Base-by-base conservation (phyloP, 768 basidiomycete species). In the Lanmaoa pseudosensibilis region DNA sequence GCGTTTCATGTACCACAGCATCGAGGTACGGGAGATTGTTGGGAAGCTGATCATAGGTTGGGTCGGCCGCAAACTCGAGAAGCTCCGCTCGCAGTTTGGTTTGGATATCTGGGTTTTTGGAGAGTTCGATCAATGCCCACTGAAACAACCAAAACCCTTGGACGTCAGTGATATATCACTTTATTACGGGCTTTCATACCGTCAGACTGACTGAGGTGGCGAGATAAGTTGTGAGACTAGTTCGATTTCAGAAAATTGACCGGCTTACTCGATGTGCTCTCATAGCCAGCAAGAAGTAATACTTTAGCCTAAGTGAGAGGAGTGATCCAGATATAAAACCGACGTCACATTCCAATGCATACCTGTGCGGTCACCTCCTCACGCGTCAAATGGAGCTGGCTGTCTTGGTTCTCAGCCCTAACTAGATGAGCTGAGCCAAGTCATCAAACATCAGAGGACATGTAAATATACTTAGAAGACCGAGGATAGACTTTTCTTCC, bases 41-140 rank as follows among this genome's bases (percentile, higher is more conserved):
- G 3, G 70, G 74, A 6, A 86, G 74, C 54, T 83, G 79, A 38
- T 84, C 83, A 67, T 78, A 84, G 0, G 76, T 79, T 18, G 83
- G 83, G 62, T 86, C 83, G 7, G 52, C 52, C 18, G 62, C 69
- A 1, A 75, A 67, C 5, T 70, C 59, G 11, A 87, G 71, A 3
- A 87, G 70, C 52, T 87, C 84, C 10, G 77, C 68, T 41, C 83
- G 78, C 12, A 86, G 68, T 45, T 74, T 78, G 10, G 67, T 59
- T 64, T 86, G 85, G 15, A 75, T 71, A 27, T 78, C 74, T 0
- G 69, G 75, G 44, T 80, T 67, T 36, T 69, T 73, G 9, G 74
- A 73, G 1, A 86, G 77, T 62, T 85, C 84, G 32, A 85, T 80
- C 0, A 86, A 70, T 4, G 83, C 80, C 83, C 84, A 86, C 64